These are phyloP conservation scores for Carex sylvatica DNA, from an alignment of 202 grass and related monocot genomes.

Conservation along the genomic window DNA sequence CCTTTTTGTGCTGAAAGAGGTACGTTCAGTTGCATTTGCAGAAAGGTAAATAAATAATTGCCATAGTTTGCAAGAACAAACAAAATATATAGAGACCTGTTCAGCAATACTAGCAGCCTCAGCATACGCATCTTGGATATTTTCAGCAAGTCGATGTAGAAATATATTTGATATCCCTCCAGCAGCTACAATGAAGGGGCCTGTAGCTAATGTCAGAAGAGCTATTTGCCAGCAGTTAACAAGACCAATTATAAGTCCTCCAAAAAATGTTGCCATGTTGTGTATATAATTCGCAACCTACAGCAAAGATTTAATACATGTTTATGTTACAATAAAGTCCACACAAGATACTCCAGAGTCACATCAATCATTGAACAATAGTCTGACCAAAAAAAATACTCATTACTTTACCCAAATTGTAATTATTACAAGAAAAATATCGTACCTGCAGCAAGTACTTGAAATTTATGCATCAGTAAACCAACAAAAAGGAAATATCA, in stretches of 20 bases:
- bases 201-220: slow-evolving; percentile 80
- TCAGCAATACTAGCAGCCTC: slow-evolving; percentile 99
- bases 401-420: neutral
- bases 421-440: neutral
- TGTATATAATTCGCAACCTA: slow-evolving; percentile 99
- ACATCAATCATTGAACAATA: neutral
- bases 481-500: neutral
- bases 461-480: neutral
- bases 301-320: neutral
- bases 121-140: slow-evolving; percentile 98
- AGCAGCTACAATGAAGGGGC: slow-evolving; percentile 95
- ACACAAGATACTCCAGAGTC: neutral
- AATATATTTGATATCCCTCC: slow-evolving; percentile 99
- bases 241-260: slow-evolving; percentile 89
- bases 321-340: neutral
- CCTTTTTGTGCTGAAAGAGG: neutral
- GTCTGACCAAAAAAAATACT: neutral
- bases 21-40: neutral
- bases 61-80: neutral
- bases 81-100: slow-evolving; percentile 47
- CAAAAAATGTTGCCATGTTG: slow-evolving; percentile 98
- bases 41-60: neutral
- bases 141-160: slow-evolving; percentile 96
- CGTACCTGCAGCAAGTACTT: neutral
- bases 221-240: slow-evolving; percentile 97